phyloP scores from a whole-genome alignment of 768 basidiomycete genomes.

The Zangia roseola region DNA sequence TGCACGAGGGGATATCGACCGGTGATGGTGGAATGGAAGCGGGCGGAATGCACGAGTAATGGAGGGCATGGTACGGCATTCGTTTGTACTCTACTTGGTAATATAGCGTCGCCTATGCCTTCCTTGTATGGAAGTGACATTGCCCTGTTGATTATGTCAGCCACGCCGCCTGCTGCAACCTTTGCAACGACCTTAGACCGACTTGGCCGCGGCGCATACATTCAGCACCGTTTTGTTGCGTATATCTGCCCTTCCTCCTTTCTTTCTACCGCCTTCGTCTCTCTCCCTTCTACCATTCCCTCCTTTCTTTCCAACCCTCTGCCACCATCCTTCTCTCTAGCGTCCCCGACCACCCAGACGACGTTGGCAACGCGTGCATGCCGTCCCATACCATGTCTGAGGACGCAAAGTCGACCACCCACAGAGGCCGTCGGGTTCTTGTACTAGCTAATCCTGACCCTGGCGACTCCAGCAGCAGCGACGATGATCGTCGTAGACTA shows the following conservation, averaged over 20 bases:
- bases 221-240: conserved; percentile 20
- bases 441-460: conserved; percentile 63
- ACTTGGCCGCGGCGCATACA: conserved; percentile 30
- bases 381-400: conserved; percentile 54
- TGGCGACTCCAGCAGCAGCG: conserved; percentile 42
- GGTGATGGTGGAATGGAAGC: conserved; percentile 15
- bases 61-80: conserved; percentile 1
- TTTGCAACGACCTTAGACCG: conserved; percentile 27
- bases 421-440: conserved; percentile 42
- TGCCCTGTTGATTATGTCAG: conserved; percentile 32
- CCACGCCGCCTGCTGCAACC: conserved; percentile 22
- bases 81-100: too few relatives aligned
- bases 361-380: conserved; percentile 32
- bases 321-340: not conserved
- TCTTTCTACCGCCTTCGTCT: not conserved
- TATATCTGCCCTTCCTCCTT: conserved; percentile 7
- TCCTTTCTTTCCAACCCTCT: not conserved
- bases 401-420: conserved; percentile 44
- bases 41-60: conserved; percentile 25
- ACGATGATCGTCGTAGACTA: conserved; percentile 32
- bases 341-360: conserved; percentile 18
- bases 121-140: conserved; percentile 16
- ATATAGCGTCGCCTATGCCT: not conserved
- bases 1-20: conserved; percentile 24
- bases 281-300: not conserved